Evolutionary conservation across 2,329 filamentous ascomycete species (phyloP), one percentile per base, ranked within the genome.

Genomic region (Orbilia brochopaga): DNA sequence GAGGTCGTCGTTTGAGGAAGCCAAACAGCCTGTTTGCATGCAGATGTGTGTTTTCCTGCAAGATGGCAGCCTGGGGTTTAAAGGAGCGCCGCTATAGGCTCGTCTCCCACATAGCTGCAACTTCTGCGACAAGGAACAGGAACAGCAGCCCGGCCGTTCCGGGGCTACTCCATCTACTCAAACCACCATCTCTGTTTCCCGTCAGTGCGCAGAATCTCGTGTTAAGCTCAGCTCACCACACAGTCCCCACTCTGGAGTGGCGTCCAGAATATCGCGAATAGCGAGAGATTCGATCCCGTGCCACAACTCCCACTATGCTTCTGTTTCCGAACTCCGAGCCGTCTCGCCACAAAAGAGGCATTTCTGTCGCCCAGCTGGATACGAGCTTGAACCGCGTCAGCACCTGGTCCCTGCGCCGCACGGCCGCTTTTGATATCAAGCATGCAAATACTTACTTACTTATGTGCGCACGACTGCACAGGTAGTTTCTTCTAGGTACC

Each of bases 11-110:
- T 72, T 72, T 72, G 67, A 65, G 58, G 60, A 58, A 21, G 30
- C 30, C 30, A 65, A 72, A 72, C 67, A 72, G 67, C n/a, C 67
- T 72, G 67, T 72, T 65, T 65, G 44, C 67, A n/a, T 15, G 51
- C n/a, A n/a, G n/a, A n/a, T n/a, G n/a, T n/a, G n/a, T n/a, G n/a
- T n/a, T n/a, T n/a, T n/a, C n/a, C 21, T 27, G 30, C 11, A 19
- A 23, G 30, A 42, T 46, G 60, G 50, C 56, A 65, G 60, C 51
- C 67, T 55, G 42, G 58, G 7, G 50, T 17, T 23, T 55, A 11
- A 21, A 60, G 42, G 46, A 24, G 50, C 23, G 23, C 48, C 52
- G 23, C 27, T 42, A 56, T 44, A 30, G 64, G 44, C 64, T 70
- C 58, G 65, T 70, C 65, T 63, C 65, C 65, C 56, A 58, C 65